Evolutionary conservation across 768 basidiomycete species (phyloP).

Genomic region (Kwoniella dejecticola): DNA sequence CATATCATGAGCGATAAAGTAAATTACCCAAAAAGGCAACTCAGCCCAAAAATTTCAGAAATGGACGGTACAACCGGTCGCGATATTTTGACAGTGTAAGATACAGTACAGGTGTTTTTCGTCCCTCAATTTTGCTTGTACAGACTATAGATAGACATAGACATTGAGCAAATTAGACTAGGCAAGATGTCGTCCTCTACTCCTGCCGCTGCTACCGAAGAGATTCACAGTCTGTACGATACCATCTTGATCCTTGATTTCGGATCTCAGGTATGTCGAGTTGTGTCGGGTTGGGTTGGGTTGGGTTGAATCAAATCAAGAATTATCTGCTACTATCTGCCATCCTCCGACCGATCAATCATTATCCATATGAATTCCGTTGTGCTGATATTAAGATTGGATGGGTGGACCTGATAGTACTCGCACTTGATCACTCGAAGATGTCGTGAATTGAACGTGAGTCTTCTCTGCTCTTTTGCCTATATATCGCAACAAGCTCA

Average conservation of each 20-base stretch:
- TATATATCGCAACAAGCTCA: background rate
- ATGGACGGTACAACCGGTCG: background rate
- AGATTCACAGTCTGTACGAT: slow-evolving; percentile 93
- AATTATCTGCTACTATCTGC: no score
- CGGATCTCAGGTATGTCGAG: slow-evolving; percentile 85
- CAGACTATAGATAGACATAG: background rate
- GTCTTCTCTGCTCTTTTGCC: slow-evolving; percentile 20
- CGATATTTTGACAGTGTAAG: no score
- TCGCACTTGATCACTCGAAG: slow-evolving; percentile 95
- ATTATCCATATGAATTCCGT: no score
- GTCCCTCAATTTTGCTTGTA: no score
- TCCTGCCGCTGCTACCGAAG: slow-evolving; percentile 54
- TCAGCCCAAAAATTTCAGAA: background rate
- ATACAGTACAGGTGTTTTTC: no score
- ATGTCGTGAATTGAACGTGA: slow-evolving; percentile 92
- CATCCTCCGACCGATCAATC: no score
- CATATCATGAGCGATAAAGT: no score
- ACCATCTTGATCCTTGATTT: slow-evolving; percentile 96
- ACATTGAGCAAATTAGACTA: background rate
- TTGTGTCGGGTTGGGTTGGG: no score
- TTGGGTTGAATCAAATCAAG: no score
- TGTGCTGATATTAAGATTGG: no score
- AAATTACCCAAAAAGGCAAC: no score
- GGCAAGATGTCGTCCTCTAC: slow-evolving; percentile 19
- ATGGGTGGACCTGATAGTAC: no score